A percentile compares a stretch with the other conserved stretches of the same genome.
phyloP scores from a whole-genome alignment of 2,329 filamentous ascomycete species.

The Colletotrichum melonis region DNA sequence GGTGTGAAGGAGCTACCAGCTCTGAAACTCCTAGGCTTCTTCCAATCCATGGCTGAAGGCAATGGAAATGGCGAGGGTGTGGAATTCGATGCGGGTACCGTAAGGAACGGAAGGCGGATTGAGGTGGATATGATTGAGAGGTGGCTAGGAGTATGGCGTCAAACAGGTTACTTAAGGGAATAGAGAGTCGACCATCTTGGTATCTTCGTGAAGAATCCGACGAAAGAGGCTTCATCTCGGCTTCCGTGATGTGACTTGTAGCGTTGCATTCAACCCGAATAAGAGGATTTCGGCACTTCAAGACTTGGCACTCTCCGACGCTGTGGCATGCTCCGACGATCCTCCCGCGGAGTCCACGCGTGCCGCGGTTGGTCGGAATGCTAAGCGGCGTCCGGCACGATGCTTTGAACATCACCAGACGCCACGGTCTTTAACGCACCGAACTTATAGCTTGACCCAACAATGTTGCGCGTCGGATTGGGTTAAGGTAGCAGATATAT shows the following conservation, averaged over 20 bases:
- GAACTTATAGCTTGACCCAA: too few relatives aligned
- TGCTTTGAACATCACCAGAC: neutral
- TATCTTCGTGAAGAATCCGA: neutral
- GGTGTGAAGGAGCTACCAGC: neutral
- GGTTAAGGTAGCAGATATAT: neutral
- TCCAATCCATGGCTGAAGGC: conserved; percentile 7
- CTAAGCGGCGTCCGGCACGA: neutral
- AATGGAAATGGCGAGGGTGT: conserved; percentile 8
- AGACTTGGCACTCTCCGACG: neutral
- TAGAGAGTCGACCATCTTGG: neutral
- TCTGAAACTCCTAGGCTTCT: conserved; percentile 15
- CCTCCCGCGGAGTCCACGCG: too few relatives aligned
- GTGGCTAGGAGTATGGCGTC: conserved; percentile 11
- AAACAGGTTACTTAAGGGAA: neutral
- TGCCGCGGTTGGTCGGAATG: too few relatives aligned
- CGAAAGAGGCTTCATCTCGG: neutral
- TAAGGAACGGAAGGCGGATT: neutral
- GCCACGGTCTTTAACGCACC: neutral
- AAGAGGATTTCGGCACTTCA: neutral
- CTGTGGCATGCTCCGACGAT: neutral
- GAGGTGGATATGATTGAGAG: neutral
- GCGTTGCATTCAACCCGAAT: neutral
- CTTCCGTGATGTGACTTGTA: neutral
- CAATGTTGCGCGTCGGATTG: neutral
- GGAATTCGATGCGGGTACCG: neutral